phyloP scores from a whole-genome alignment of 2,329 filamentous ascomycete species.

The Ilyonectria mors-panacis region DNA sequence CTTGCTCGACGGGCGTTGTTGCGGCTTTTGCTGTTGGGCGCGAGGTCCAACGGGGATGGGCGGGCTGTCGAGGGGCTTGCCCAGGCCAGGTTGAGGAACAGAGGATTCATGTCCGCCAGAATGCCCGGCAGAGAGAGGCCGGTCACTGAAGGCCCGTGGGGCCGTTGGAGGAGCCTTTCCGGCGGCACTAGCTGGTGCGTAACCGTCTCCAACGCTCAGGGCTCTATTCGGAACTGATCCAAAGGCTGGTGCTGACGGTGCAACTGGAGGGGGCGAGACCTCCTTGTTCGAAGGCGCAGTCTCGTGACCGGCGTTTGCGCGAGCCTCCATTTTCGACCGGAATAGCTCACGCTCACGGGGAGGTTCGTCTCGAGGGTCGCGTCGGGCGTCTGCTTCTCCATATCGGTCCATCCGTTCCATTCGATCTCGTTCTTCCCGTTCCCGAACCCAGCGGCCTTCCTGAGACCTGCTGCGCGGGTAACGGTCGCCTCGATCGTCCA shows the following conservation, averaged over 20 bases:
- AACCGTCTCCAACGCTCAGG: constrained; percentile 51
- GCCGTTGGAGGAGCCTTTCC: constrained; percentile 69
- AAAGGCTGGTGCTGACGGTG: constrained; percentile 72
- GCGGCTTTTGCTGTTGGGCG: constrained; percentile 62
- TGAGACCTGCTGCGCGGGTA: constrained; percentile 78
- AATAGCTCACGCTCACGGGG: constrained; percentile 61
- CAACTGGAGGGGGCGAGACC: constrained; percentile 70
- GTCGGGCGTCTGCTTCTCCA: constrained; percentile 56
- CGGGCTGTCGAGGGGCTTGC: constrained; percentile 62
- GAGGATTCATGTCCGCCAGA: constrained; percentile 53
- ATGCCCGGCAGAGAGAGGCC: constrained; percentile 61
- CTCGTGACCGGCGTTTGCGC: constrained; percentile 65
- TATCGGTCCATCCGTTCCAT: constrained; percentile 61
- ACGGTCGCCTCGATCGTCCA: constrained; percentile 71
- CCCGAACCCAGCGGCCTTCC: constrained; percentile 72
- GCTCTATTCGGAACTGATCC: constrained; percentile 68
- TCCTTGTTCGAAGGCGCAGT: constrained; percentile 63
- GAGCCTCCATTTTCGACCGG: constrained; percentile 65
- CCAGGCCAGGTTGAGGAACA: constrained; percentile 58
- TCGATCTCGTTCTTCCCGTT: constrained; percentile 69
- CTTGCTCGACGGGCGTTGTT: constrained; percentile 66
- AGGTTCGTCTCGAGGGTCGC: constrained; percentile 64
- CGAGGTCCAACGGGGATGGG: constrained; percentile 69
- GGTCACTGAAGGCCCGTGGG: constrained; percentile 67
- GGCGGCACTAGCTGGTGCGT: constrained; percentile 49